Evolutionary conservation across 2,329 filamentous ascomycete species (phyloP).

Genomic region (Ophiostoma australiae): DNA sequence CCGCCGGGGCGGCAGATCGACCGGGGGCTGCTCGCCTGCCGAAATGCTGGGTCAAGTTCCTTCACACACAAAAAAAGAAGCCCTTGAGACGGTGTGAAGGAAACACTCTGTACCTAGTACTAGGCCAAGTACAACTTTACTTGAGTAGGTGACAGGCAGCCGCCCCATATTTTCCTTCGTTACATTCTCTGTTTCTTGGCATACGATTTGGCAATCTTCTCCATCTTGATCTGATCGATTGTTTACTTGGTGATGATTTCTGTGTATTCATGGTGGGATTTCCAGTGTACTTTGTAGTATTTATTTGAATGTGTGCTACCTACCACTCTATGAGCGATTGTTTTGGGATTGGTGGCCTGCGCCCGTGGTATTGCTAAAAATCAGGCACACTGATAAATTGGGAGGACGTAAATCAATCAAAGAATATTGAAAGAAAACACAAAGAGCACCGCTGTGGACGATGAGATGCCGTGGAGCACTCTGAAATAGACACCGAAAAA

Average conservation of each 20-base stretch:
- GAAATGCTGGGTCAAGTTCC: constrained; percentile 23
- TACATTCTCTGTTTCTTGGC: not conserved
- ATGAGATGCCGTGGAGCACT: no score
- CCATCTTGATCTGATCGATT: not conserved
- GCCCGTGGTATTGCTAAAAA: no score
- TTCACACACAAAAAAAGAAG: not conserved
- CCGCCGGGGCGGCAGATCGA: constrained; percentile 28
- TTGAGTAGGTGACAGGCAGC: not conserved
- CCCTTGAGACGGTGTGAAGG: not conserved
- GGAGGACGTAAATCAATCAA: not conserved
- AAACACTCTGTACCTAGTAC: not conserved
- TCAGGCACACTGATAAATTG: not conserved
- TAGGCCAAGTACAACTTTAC: no score
- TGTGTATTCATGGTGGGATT: not conserved
- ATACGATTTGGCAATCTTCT: not conserved
- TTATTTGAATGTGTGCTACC: no score
- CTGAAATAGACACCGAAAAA: no score
- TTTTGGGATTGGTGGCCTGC: no score
- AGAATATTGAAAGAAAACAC: not conserved
- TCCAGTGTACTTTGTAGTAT: no score
- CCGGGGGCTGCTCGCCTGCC: constrained; percentile 27
- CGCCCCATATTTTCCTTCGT: constrained; percentile 6
- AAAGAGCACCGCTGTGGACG: not conserved
- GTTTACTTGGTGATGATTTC: constrained; percentile 7
- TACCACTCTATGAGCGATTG: no score